Evolutionary conservation across 306 rosid genomes (phyloP).

Genomic region (Cicer yamashitae): DNA sequence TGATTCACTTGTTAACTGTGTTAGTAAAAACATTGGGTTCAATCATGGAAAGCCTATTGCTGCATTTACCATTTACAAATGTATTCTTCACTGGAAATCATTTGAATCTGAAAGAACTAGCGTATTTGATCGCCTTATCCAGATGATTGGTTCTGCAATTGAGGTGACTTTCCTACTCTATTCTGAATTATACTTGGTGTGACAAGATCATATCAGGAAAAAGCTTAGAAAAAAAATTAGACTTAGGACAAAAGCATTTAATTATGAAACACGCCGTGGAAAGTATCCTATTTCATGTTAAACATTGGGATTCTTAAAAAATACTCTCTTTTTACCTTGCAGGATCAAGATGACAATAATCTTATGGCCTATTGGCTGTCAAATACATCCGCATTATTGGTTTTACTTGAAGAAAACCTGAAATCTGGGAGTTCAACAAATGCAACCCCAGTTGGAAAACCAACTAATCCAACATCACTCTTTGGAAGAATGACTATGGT

Average conservation of each 20-base stretch:
- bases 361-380: constrained; percentile 99
- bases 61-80: constrained; percentile 94
- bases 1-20: constrained; percentile 92
- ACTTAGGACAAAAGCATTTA: constrained; percentile 21
- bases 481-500: constrained; percentile 99
- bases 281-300: neutral
- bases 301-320: neutral
- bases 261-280: constrained; percentile 1
- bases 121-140: constrained; percentile 98
- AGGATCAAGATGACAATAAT: constrained; percentile 92
- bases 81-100: constrained; percentile 98
- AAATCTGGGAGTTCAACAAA: constrained; percentile 65
- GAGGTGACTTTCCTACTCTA: constrained; percentile 63
- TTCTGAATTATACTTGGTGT: constrained; percentile 13
- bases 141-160: constrained; percentile 97
- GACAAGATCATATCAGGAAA: constrained; percentile 13
- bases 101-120: constrained; percentile 99
- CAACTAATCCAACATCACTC: constrained; percentile 84
- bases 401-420: constrained; percentile 87
- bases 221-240: neutral
- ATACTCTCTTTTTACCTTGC: constrained; percentile 42
- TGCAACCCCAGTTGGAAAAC: constrained; percentile 69
- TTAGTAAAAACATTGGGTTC: constrained; percentile 78
- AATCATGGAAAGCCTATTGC: constrained; percentile 96
- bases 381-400: constrained; percentile 82